A percentile compares a stretch with the other conserved stretches of the same genome.
Conservation (phyloP, 495 filamentous ascomycete species). For the Neurospora tetraspora region DNA sequence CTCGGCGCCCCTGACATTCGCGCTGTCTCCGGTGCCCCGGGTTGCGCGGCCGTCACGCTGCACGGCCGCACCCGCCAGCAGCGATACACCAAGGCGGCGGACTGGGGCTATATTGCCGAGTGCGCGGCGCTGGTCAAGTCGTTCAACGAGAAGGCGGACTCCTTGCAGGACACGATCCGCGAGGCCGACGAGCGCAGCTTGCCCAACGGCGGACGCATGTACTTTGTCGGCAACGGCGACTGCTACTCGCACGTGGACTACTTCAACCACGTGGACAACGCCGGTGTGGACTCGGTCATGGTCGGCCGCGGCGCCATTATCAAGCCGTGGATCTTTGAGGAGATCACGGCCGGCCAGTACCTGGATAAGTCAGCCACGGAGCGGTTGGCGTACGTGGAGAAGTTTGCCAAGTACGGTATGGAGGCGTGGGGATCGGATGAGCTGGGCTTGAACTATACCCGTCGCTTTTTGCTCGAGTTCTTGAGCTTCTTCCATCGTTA, state of each 20-base stretch:
- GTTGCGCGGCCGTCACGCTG: conserved; percentile 84
- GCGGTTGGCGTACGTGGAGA: conserved; percentile 73
- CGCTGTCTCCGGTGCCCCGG: conserved; percentile 53
- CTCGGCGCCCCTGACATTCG: conserved; percentile 62
- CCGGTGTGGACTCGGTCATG: conserved; percentile 82
- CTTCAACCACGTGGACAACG: conserved; percentile 60
- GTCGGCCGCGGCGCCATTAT: conserved; percentile 82
- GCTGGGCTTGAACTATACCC: conserved; percentile 76
- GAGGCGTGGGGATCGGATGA: conserved; percentile 94
- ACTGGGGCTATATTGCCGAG: conserved; percentile 91
- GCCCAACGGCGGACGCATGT: conserved; percentile 54
- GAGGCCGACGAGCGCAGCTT: conserved; percentile 60
- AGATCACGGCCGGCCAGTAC: conserved; percentile 85
- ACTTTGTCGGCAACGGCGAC: conserved; percentile 94
- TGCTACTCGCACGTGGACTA: conserved; percentile 91
- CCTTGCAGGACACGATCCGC: conserved; percentile 59
- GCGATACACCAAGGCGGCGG: conserved; percentile 77
- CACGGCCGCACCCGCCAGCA: conserved; percentile 92
- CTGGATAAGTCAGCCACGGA: conserved; percentile 87
- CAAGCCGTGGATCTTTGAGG: conserved; percentile 97
- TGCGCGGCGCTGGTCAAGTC: conserved; percentile 74
- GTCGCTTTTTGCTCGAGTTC: conserved; percentile 90
- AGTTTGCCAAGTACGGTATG: conserved; percentile 81
- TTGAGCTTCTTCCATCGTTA: conserved; percentile 86
- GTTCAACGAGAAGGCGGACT: conserved; percentile 54